phyloP scores from a whole-genome alignment of 768 basidiomycete genomes.

The Rhizopogon salebrosus region DNA sequence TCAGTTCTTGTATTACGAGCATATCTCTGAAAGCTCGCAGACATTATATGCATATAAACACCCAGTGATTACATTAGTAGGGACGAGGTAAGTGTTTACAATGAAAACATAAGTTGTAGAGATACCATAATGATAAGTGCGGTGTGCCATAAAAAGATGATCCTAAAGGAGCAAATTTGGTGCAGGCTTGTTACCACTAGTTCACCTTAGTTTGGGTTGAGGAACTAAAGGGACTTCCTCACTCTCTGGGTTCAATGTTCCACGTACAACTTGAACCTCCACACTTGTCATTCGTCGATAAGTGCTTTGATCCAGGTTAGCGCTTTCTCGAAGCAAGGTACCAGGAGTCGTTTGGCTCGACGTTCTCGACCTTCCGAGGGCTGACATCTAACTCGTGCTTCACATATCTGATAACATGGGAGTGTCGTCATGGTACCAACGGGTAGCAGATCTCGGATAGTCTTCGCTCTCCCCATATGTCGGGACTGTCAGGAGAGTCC shows the following conservation, averaged over 20 bases:
- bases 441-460: slow-evolving; percentile 16
- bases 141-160: slow-evolving; percentile 4
- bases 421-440: slow-evolving; percentile 10
- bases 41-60: no score
- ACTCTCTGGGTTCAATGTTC: slow-evolving; percentile 30
- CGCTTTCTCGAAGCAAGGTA: slow-evolving; percentile 23
- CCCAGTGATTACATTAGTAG: no score
- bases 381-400: slow-evolving; percentile 42
- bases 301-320: slow-evolving; percentile 12
- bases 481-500: slow-evolving; percentile 47
- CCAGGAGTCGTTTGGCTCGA: slow-evolving; percentile 25
- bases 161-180: slow-evolving; percentile 22
- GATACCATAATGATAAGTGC: background rate
- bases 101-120: no score
- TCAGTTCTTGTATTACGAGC: no score
- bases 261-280: slow-evolving; percentile 8
- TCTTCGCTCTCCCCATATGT: slow-evolving; percentile 15
- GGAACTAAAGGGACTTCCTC: slow-evolving; percentile 25
- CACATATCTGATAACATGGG: slow-evolving; percentile 46
- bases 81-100: no score
- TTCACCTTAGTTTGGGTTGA: slow-evolving; percentile 8
- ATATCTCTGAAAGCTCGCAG: no score
- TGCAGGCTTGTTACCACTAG: slow-evolving; percentile 8
- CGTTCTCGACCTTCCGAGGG: slow-evolving; percentile 44
- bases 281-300: slow-evolving; percentile 35